Base-by-base conservation (phyloP, 148 eudicot species). In the Chenopodium formosanum region DNA sequence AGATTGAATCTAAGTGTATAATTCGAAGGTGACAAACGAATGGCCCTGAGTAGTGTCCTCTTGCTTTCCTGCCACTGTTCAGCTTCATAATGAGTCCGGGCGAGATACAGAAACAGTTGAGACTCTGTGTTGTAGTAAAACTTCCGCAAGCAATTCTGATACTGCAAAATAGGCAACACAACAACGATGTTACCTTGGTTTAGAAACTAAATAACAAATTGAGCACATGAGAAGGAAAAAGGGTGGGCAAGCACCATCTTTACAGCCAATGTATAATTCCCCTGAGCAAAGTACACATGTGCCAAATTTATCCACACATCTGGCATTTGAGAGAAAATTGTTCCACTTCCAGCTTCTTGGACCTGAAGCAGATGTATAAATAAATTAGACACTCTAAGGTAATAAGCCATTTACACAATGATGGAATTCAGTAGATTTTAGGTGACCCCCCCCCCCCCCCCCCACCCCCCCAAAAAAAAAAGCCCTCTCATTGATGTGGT, bases 51-150 rank as follows among this genome's bases (percentile, higher is more conserved):
- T 79, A 96, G 87, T 34, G 94, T 88, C 88, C 89, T 89, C 84
- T 94, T 94, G 88, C 97, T 92, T 62, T 96, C 99, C 86, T 92
- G 94, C 99, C 99, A 96, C 83, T 96, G 99, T 82, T 96, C 97
- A 71, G 99, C 92, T 87, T 96, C 99, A 82, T 96, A 96, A 86
- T 96, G 89, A 58, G 97, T 92, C 70, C 99, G 97, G 73, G 99
- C 99, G 63, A 96, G 88, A 88, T 94, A 96, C 66, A 96, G 88
- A 74, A 94, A 93, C 80, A 96, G 88, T 80, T 96, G 95, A 86
- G 86, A 89, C 81, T 96, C 98, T 62, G 99, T 96, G 56, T 88
- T 89, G 83, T 89, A 81, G 82, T 83, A 89, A 79, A 94, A 96
- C 86, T 90, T 94, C 46, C 99, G 93, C 90, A 91, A 79, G 86